Evolutionary conservation across 1,284 basidiomycete genomes (phyloP).

Genomic region (Agroathelia rolfsii): DNA sequence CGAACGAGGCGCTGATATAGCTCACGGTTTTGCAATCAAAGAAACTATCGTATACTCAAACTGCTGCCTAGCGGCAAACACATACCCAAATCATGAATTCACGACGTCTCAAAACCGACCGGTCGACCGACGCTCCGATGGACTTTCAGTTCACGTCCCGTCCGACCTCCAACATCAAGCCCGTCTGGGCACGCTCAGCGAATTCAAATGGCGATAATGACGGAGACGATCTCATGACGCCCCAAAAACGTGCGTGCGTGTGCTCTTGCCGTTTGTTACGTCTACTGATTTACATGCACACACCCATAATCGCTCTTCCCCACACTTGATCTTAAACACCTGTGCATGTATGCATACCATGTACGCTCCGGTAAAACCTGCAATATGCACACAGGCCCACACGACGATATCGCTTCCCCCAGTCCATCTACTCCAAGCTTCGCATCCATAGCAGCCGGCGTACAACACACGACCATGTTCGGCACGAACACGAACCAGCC

Average conservation of each 20-base stretch:
- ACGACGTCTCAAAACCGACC: slow-evolving; percentile 24
- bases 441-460: no score
- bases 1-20: no score
- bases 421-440: slow-evolving; percentile 35
- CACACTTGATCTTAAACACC: no score
- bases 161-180: slow-evolving; percentile 36
- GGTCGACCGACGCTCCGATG: slow-evolving; percentile 74
- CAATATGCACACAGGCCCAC: no score
- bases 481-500: slow-evolving; percentile 54
- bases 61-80: no score
- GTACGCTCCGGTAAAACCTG: no score
- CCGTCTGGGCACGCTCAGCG: slow-evolving; percentile 40
- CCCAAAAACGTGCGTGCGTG: slow-evolving; percentile 61
- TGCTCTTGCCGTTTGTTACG: no score
- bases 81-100: no score
- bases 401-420: slow-evolving; percentile 43
- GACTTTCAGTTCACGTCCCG: slow-evolving; percentile 63
- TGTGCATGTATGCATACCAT: no score
- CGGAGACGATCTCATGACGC: slow-evolving; percentile 39
- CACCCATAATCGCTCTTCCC: slow-evolving; percentile 3
- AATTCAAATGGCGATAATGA: no score
- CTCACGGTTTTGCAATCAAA: no score
- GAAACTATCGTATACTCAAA: no score
- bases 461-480: slow-evolving; percentile 44
- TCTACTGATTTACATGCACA: slow-evolving; percentile 5